Evolutionary conservation across 83 land plant species (phyloP).

Genomic region (Picea abies): DNA sequence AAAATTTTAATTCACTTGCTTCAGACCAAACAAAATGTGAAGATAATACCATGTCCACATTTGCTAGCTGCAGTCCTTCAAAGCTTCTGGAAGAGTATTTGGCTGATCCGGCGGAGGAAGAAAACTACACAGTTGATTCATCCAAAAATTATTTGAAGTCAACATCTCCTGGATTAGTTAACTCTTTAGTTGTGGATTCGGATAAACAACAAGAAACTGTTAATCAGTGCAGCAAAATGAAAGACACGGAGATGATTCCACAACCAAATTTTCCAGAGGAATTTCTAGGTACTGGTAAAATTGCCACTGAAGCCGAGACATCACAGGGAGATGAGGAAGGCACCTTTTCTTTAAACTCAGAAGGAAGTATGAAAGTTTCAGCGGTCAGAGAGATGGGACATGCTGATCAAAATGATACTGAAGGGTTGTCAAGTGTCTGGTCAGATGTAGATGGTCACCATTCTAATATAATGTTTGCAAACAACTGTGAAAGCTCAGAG

Average conservation of each 20-base stretch:
- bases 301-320: not conserved
- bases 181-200: not conserved
- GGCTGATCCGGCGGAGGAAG: not conserved
- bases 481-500: not conserved
- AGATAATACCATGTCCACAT: not conserved
- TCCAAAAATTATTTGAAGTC: not conserved
- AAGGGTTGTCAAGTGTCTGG: not conserved
- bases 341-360: not conserved
- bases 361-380: not conserved
- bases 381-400: not conserved
- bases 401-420: not conserved
- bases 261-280: not conserved
- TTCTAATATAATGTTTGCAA: not conserved
- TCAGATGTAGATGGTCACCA: not conserved
- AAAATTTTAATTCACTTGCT: not conserved
- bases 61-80: constrained; percentile 4
- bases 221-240: not conserved
- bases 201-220: not conserved
- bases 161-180: not conserved
- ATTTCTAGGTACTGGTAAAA: not conserved
- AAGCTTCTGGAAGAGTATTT: not conserved
- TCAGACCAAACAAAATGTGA: not conserved
- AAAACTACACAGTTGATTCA: not conserved
- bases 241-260: not conserved
- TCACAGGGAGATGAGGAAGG: constrained; percentile 12